Percentiles rank a stretch among this genome's conserved stretches.
Evolutionary conservation across 2,329 filamentous ascomycete species (phyloP).

Genomic region (Xylaria sp.): DNA sequence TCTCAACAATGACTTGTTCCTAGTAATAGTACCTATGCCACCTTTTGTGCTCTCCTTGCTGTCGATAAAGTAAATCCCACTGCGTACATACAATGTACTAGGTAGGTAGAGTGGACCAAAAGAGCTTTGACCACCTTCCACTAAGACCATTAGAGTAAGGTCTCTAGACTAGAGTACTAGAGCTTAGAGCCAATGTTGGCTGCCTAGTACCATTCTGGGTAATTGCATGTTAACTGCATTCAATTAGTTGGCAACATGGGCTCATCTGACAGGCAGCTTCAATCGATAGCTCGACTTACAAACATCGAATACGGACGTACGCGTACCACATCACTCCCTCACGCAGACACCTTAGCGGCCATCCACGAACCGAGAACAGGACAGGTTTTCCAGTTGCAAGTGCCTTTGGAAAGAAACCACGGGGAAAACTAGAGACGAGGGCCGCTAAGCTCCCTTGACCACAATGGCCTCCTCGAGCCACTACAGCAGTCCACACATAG

Average conservation of each 20-base stretch:
- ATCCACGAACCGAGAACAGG: not conserved
- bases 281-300: slow-evolving; percentile 26
- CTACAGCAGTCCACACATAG: slow-evolving; percentile 69
- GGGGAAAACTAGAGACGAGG: slow-evolving; percentile 14
- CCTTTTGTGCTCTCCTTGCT: no score
- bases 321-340: not conserved
- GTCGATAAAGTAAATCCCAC: no score
- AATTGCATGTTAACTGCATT: slow-evolving; percentile 26
- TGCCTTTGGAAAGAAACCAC: not conserved
- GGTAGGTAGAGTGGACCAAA: not conserved
- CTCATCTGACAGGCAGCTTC: slow-evolving; percentile 30
- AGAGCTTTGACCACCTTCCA: slow-evolving; percentile 34
- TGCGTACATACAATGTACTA: no score
- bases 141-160: not conserved
- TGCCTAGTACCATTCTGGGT: slow-evolving; percentile 16
- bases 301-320: slow-evolving; percentile 7
- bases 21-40: not conserved
- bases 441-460: slow-evolving; percentile 12
- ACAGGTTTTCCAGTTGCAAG: not conserved
- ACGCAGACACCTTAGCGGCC: not conserved
- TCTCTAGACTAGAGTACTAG: not conserved
- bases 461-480: slow-evolving; percentile 62
- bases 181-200: not conserved
- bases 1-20: not conserved
- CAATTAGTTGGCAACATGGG: slow-evolving; percentile 37